Base-by-base conservation (phyloP, 768 basidiomycete genomes). In the Boletus edulis region DNA sequence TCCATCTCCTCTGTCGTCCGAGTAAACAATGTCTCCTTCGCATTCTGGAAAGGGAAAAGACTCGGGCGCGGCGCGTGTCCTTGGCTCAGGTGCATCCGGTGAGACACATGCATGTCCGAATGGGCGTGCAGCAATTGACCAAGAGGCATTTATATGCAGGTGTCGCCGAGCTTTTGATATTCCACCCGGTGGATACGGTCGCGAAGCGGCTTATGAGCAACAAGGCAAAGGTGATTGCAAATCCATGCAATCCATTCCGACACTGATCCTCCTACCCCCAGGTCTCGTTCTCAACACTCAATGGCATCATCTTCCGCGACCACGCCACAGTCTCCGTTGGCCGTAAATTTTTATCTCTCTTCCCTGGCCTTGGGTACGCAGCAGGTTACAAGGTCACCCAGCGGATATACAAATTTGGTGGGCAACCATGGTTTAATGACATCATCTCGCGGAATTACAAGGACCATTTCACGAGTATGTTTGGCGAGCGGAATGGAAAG, bases 151-250 rank as follows among this genome's bases (percentile, higher is more conserved):
- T 14, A 0, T 7, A 15, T 52, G 17, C 59, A 96, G 95, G 95
- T 67, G 79, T 99, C 65, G 94, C 95, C 61, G 96, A 99, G 78
- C 80, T 99, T 51, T 74, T 97, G 62, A 84, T 98, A 18, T 97
- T 98, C 76, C 94, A 97, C 70, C 94, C 94, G 18, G 91, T 94
- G 22, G 94, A 99, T 74, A 99, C 97, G 2, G 86, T 98, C 51
- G 94, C 97, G n/a, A 99, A 99, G 73, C 88, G 96, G 35, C 73
- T 99, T 49, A 99, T 99, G 96, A 95, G 92, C 71, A 97, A 98
- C 83, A 94, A 94, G 78, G 78, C 80, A 58, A 90, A 89, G 81
- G 91, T 86, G 53, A 9, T 14, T 14, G 20, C 4, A 38, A 11
- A 11, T 41, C 24, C 15, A 4, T 31, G 12, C 18, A 15, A 2